Conservation (phyloP, 2,329 filamentous ascomycete genomes). For the Aspergillus hortae region DNA sequence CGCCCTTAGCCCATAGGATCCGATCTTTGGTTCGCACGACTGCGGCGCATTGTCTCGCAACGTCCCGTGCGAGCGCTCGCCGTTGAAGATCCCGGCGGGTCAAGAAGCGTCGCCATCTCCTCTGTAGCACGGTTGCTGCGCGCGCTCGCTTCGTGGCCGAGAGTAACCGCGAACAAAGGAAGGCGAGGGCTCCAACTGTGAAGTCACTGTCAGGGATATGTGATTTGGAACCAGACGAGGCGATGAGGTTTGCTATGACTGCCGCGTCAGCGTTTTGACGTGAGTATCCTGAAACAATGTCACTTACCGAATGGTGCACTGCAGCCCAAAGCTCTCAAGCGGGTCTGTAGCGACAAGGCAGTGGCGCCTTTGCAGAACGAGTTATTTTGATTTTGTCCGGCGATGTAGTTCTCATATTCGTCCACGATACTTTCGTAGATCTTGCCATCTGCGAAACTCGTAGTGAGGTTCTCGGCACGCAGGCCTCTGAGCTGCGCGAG, state of each 20-base stretch:
- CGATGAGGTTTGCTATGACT: constrained; percentile 33
- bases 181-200: constrained; percentile 55
- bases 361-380: not conserved
- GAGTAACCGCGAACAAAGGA: constrained; percentile 58
- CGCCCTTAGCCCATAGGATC: constrained; percentile 37
- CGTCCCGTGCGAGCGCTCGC: constrained; percentile 19
- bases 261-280: not conserved
- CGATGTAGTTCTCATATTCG: constrained; percentile 50
- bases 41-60: constrained; percentile 40
- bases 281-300: not conserved
- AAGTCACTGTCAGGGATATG: constrained; percentile 53
- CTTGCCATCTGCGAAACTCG: constrained; percentile 54
- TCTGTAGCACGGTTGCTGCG: constrained; percentile 53
- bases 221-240: constrained; percentile 21
- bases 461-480: constrained; percentile 53
- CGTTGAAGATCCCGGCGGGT: constrained; percentile 15
- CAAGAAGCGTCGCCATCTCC: constrained; percentile 43
- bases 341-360: constrained; percentile 24
- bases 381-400: constrained; percentile 1
- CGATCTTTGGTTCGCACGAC: constrained; percentile 45
- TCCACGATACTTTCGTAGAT: constrained; percentile 56
- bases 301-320: constrained; percentile 42
- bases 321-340: constrained; percentile 39
- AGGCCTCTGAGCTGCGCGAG: constrained; percentile 48
- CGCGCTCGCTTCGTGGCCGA: constrained; percentile 47